Evolutionary conservation across 2,329 filamentous ascomycete genomes (phyloP).

Genomic region (Colletotrichum eleusines): DNA sequence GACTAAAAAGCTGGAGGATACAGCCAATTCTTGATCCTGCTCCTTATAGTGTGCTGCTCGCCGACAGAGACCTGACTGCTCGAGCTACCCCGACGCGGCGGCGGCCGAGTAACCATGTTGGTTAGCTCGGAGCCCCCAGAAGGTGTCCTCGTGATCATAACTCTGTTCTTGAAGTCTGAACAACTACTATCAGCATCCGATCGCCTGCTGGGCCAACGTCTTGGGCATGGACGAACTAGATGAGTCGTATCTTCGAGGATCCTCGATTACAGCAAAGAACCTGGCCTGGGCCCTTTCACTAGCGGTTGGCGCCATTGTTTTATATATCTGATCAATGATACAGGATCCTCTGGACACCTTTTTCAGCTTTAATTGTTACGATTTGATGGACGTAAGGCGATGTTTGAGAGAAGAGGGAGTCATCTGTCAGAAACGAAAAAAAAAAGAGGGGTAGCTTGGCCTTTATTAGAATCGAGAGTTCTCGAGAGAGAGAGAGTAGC

Average conservation of each 20-base stretch:
- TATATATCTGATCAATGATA: background rate
- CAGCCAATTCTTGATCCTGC: conserved; percentile 35
- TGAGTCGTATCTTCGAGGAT: conserved; percentile 33
- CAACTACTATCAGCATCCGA: background rate
- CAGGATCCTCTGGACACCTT: background rate
- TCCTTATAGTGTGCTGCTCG: conserved; percentile 19
- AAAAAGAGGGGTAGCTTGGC: conserved; percentile 22
- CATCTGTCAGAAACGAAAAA: background rate
- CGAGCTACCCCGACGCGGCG: conserved; percentile 24
- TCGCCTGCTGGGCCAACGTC: background rate
- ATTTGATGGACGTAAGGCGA: background rate
- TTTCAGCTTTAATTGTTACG: too few relatives aligned
- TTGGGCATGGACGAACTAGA: conserved; percentile 5
- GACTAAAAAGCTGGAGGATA: conserved; percentile 4
- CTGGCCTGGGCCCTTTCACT: conserved; percentile 34
- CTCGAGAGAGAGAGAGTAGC: background rate
- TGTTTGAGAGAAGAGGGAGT: background rate
- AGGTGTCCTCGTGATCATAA: conserved; percentile 33
- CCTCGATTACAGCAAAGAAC: conserved; percentile 34
- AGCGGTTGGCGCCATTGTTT: conserved; percentile 27
- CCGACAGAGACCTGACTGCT: conserved; percentile 31
- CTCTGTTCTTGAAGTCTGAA: conserved; percentile 33
- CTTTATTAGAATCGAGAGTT: conserved; percentile 8
- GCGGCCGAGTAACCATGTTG: conserved; percentile 18
- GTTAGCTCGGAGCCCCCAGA: conserved; percentile 35